Conservation (phyloP, 192 early-diverging fungal species). For the Coemansia pectinata region DNA sequence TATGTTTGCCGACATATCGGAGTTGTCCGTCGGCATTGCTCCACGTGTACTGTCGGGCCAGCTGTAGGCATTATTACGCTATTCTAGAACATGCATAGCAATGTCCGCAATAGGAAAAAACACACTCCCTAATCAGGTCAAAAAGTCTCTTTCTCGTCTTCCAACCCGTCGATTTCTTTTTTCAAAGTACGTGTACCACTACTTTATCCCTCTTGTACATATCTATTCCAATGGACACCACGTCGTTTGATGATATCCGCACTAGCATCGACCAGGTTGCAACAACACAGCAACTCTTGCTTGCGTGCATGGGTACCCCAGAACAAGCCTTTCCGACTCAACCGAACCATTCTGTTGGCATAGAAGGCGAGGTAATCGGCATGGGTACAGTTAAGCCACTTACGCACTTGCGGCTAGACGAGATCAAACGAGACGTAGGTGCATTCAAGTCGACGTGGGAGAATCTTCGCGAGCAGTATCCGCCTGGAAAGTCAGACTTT, state of each 20-base stretch:
- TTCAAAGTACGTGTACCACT: too few species aligned
- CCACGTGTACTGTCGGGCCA: too few species aligned
- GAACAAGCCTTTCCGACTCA: background rate
- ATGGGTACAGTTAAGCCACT: background rate
- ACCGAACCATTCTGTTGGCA: background rate
- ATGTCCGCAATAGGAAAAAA: too few species aligned
- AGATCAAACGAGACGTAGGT: background rate
- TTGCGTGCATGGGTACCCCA: background rate
- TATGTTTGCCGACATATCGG: too few species aligned
- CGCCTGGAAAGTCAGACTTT: constrained; percentile 1
- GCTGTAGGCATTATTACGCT: too few species aligned
- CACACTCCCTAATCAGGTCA: too few species aligned
- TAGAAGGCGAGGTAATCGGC: background rate
- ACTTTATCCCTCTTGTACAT: background rate
- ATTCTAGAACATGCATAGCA: too few species aligned
- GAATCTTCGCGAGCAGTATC: background rate
- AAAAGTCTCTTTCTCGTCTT: too few species aligned
- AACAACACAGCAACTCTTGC: background rate
- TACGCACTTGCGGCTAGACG: background rate
- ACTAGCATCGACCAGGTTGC: background rate
- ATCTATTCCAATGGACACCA: background rate
- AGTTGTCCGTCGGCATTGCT: too few species aligned
- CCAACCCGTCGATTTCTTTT: too few species aligned
- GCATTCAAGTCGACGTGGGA: background rate
- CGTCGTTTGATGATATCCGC: background rate